Conservation (phyloP, 1,284 basidiomycete genomes). For the Ganoderma sinense region DNA sequence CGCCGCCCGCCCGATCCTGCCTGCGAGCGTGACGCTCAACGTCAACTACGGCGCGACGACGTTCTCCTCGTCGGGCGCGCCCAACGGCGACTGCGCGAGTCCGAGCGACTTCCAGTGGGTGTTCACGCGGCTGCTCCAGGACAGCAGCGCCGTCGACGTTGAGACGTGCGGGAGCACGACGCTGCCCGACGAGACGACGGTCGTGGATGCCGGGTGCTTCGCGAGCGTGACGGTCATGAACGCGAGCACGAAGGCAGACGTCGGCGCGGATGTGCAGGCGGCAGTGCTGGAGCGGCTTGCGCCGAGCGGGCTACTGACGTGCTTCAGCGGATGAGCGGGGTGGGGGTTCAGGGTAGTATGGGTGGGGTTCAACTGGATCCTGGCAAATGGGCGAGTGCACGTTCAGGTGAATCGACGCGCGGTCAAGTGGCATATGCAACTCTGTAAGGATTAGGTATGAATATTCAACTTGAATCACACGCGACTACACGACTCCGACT, state of each 20-base stretch:
- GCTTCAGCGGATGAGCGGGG: constrained; percentile 1
- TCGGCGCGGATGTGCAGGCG: constrained; percentile 46
- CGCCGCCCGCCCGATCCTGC: constrained; percentile 45
- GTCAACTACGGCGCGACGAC: constrained; percentile 56
- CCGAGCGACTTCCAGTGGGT: constrained; percentile 51
- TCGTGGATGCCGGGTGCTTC: constrained; percentile 45
- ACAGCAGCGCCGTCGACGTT: constrained; percentile 46
- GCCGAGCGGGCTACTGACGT: constrained; percentile 12
- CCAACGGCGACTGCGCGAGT: constrained; percentile 40
- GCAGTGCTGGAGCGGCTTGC: constrained; percentile 46
- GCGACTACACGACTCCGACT: neutral
- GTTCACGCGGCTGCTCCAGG: constrained; percentile 48
- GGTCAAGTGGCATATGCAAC: too few species aligned
- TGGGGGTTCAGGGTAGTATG: neutral
- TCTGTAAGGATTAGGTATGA: neutral
- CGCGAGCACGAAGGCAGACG: constrained; percentile 52
- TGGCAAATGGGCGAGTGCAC: too few species aligned
- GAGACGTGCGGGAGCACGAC: constrained; percentile 50
- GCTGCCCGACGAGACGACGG: constrained; percentile 42
- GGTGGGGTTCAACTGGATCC: neutral
- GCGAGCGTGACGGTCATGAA: constrained; percentile 56
- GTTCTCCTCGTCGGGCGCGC: constrained; percentile 32
- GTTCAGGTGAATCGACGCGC: neutral
- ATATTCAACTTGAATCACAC: neutral
- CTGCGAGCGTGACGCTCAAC: constrained; percentile 50